phyloP scores from a whole-genome alignment of 2,329 filamentous ascomycete species.

The Fusarium pilosicola region DNA sequence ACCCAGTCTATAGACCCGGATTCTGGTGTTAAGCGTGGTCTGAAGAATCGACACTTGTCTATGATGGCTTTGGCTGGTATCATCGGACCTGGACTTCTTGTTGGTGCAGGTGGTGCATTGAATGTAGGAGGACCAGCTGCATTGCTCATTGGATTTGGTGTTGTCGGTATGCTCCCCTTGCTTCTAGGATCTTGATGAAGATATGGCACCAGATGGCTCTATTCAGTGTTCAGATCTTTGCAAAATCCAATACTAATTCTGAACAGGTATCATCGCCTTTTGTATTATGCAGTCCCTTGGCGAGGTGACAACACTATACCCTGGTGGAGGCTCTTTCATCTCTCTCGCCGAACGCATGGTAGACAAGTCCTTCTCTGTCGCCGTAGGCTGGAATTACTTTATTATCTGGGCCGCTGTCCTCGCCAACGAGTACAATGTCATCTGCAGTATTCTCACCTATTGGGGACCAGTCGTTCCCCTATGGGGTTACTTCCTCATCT shows the following conservation, averaged over 20 bases:
- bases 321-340: slow-evolving; percentile 77
- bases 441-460: slow-evolving; percentile 72
- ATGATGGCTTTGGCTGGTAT: slow-evolving; percentile 73
- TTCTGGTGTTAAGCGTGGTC: slow-evolving; percentile 73
- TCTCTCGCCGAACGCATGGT: slow-evolving; percentile 76
- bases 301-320: slow-evolving; percentile 78
- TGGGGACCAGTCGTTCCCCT: slow-evolving; percentile 70
- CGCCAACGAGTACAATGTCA: slow-evolving; percentile 77
- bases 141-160: slow-evolving; percentile 76
- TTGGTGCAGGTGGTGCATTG: slow-evolving; percentile 76
- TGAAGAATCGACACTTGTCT: slow-evolving; percentile 73
- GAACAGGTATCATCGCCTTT: slow-evolving; percentile 67
- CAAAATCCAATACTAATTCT: slow-evolving; percentile 24
- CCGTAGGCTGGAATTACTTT: slow-evolving; percentile 78
- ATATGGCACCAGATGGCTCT: not conserved
- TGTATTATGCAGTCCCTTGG: slow-evolving; percentile 78
- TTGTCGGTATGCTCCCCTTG: slow-evolving; percentile 62
- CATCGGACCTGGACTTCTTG: slow-evolving; percentile 76
- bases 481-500: slow-evolving; percentile 78
- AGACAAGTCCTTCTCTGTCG: slow-evolving; percentile 74
- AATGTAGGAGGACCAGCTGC: slow-evolving; percentile 76
- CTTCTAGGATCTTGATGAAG: not conserved
- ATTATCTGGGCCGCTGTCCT: slow-evolving; percentile 74
- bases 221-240: not conserved
- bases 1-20: slow-evolving; percentile 64